Evolutionary conservation across 78 protist genomes (phyloP), one percentile per base, ranked within the genome.

Genomic region (Dictyostelium intermedium): DNA sequence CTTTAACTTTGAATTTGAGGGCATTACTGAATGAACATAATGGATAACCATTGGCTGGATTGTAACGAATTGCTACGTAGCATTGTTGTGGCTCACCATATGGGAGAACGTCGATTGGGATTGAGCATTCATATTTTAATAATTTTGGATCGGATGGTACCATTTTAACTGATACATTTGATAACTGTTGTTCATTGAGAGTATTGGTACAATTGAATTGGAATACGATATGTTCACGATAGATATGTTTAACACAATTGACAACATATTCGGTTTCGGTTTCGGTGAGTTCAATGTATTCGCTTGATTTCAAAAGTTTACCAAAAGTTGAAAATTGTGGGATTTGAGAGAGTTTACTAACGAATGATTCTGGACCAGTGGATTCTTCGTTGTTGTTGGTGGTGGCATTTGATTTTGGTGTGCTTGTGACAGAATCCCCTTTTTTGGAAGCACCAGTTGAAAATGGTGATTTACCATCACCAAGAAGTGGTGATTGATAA

Each of bases 251-350:
- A 86, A 93, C 85, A 91, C 95, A 95, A 27, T 74, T 27, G 45
- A 98, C 99, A 23, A 95, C 98, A 76, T 98, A 99, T 76, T 99
- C 99, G 1, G 98, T 96, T 93, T 98, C 99, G 0, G 93, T 20
- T 74, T 99, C 99, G 6, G 99, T 98, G 32, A 99, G 97, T 80
- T 77, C 91, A 34, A 77, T 25, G n/a, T 95, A 82, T 77, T 83
- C 85, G 13, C 96, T 37, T 95, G 96, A 60, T 34, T 66, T 9
- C 91, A 93, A 87, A 37, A 96, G 91, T 34, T 39, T 69, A 37
- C 98, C 99, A 72, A 91, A 78, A 37, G 85, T 43, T 3, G 97
- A 96, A 69, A 98, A 94, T 82, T 98, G 84, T 35, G 98, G 97
- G 30, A 98, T 93, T 35, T 25, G 56, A 10, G 92, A 11, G 27